phyloP scores from a whole-genome alignment of 345 rosid species.

The Laguncularia racemosa region DNA sequence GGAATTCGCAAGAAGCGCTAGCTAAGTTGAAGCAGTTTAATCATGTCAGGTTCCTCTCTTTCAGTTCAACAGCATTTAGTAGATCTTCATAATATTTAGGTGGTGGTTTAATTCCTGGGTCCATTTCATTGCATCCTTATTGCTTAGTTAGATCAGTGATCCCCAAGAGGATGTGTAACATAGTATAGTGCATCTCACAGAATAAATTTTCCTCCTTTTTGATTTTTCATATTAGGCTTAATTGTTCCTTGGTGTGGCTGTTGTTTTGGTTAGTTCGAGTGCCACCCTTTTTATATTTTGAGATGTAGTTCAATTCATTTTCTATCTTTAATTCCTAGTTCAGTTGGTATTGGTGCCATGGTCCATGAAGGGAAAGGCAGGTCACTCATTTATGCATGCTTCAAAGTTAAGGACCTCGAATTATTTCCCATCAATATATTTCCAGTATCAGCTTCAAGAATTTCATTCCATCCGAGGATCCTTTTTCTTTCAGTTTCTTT shows the following conservation, averaged over 20 bases:
- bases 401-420: neutral
- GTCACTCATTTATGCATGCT: no score
- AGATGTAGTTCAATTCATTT: conserved; percentile 24
- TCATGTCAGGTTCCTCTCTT: conserved; percentile 55
- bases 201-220: conserved; percentile 30
- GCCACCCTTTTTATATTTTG: conserved; percentile 35
- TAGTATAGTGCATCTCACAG: conserved; percentile 48
- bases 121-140: conserved; percentile 17
- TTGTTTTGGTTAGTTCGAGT: conserved; percentile 46
- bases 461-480: neutral
- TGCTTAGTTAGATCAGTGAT: conserved; percentile 38
- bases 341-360: conserved; percentile 3
- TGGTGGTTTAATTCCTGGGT: conserved; percentile 16
- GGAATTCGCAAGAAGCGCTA: conserved; percentile 73
- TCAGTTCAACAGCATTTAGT: conserved; percentile 1
- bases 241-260: conserved; percentile 35
- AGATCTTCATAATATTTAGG: neutral
- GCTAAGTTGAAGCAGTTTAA: conserved; percentile 68
- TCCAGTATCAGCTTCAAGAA: no score
- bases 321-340: conserved; percentile 1
- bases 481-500: no score
- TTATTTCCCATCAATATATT: neutral
- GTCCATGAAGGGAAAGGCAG: no score
- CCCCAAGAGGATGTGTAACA: conserved; percentile 58
- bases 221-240: conserved; percentile 30